Conservation (phyloP, 345 rosid genomes). For the Rhodamnia argentea region DNA sequence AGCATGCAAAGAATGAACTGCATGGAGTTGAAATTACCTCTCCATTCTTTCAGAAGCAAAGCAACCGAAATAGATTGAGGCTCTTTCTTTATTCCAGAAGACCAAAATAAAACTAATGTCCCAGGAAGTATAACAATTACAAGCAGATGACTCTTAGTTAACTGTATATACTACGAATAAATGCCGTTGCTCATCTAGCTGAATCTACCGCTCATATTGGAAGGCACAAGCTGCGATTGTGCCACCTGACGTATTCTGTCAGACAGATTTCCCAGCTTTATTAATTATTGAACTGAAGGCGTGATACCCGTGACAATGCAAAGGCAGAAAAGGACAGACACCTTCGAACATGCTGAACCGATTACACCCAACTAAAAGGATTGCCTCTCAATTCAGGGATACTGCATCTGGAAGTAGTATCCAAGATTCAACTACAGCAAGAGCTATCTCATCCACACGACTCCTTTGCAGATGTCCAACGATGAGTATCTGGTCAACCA, state of each 20-base stretch:
- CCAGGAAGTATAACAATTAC: conserved; percentile 21
- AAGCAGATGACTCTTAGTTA: conserved; percentile 12
- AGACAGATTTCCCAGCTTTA: conserved; percentile 42
- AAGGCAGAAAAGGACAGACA: conserved; percentile 9
- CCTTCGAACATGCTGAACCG: conserved; percentile 25
- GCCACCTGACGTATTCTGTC: conserved; percentile 17
- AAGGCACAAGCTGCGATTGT: conserved; percentile 6
- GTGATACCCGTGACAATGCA: conserved; percentile 15
- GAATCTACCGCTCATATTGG: conserved; percentile 25
- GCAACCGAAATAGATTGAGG: conserved; percentile 5
- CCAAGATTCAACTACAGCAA: neutral
- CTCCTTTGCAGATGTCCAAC: neutral
- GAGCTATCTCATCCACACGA: neutral
- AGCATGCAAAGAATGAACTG: neutral
- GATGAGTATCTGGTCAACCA: neutral
- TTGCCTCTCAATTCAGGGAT: neutral
- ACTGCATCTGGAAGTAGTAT: neutral
- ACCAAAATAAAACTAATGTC: conserved; percentile 5
- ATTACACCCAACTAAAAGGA: neutral
- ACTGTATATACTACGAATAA: conserved; percentile 11
- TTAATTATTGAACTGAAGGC: conserved; percentile 33
- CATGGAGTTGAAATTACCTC: conserved; percentile 33
- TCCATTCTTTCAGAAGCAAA: conserved; percentile 54
- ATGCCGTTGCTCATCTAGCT: conserved; percentile 18
- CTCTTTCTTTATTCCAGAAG: conserved; percentile 41